Evolutionary conservation across 805 yeast genomes (phyloP).

Genomic region (Dipodascus geniculatus): DNA sequence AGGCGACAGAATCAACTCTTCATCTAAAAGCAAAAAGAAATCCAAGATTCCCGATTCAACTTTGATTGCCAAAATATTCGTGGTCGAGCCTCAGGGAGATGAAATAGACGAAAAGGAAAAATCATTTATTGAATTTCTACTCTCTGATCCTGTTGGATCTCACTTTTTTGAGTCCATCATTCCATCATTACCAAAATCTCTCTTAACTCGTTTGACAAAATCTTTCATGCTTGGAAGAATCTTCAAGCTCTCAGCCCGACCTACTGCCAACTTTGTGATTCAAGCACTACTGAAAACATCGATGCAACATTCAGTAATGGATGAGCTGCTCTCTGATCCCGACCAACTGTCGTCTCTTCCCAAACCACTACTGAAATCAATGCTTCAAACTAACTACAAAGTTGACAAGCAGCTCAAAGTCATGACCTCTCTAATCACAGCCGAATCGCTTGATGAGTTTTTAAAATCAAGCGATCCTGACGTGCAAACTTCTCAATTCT

Average conservation of each 20-base stretch:
- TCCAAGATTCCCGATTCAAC: slow-evolving; percentile 38
- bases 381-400: background rate
- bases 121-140: slow-evolving; percentile 69
- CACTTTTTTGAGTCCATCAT: slow-evolving; percentile 75
- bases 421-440: background rate
- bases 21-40: slow-evolving; percentile 29
- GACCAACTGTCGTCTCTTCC: slow-evolving; percentile 16
- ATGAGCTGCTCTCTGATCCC: slow-evolving; percentile 13
- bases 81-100: slow-evolving; percentile 38
- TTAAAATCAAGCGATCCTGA: background rate
- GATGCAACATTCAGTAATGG: slow-evolving; percentile 8
- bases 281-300: slow-evolving; percentile 47
- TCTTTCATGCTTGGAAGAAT: slow-evolving; percentile 67
- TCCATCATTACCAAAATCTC: slow-evolving; percentile 51
- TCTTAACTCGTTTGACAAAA: slow-evolving; percentile 56
- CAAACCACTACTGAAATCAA: slow-evolving; percentile 17
- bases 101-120: slow-evolving; percentile 31
- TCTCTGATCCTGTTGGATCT: slow-evolving; percentile 86
- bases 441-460: background rate
- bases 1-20: slow-evolving; percentile 35
- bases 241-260: slow-evolving; percentile 62
- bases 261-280: slow-evolving; percentile 73
- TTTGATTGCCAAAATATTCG: slow-evolving; percentile 39
- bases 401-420: background rate
- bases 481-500: slow-evolving; percentile 11